These are phyloP conservation scores for Nemophila menziesii DNA, from an alignment of 257 asterid species.

Conservation along the genomic window DNA sequence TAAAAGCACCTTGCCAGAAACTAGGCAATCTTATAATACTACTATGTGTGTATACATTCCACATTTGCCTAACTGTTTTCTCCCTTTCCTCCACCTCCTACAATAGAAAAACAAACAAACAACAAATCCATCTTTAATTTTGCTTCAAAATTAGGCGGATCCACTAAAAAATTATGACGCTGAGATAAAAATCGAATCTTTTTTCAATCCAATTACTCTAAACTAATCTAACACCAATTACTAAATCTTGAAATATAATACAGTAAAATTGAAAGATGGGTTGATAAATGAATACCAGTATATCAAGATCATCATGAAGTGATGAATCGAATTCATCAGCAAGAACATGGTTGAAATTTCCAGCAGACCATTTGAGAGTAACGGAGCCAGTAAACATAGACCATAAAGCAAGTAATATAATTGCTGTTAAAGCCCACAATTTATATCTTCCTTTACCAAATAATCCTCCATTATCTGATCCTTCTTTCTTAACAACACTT, in stretches of 20 bases:
- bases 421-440: constrained; percentile 80
- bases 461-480: constrained; percentile 21
- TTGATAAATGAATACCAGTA: constrained; percentile 89
- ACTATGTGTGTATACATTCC: constrained; percentile 80
- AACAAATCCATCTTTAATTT: no score
- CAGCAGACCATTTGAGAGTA: constrained; percentile 70
- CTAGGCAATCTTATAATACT: constrained; percentile 39
- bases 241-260: not conserved
- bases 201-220: not conserved
- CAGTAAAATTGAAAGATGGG: no score
- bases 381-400: constrained; percentile 91
- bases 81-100: constrained; percentile 91
- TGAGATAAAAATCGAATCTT: not conserved
- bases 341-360: constrained; percentile 38
- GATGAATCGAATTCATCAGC: constrained; percentile 38
- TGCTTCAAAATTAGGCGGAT: no score
- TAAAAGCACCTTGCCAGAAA: constrained; percentile 88
- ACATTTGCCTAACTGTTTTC: constrained; percentile 75
- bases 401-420: constrained; percentile 72
- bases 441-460: constrained; percentile 79
- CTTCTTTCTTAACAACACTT: constrained; percentile 36
- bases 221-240: not conserved
- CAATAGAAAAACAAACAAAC: not conserved
- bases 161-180: no score
- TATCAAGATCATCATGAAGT: constrained; percentile 58